Percentiles rank a stretch among this genome's conserved stretches.
phyloP scores from a whole-genome alignment of 2,329 filamentous ascomycete genomes.

The Cryphonectria nitschkei region DNA sequence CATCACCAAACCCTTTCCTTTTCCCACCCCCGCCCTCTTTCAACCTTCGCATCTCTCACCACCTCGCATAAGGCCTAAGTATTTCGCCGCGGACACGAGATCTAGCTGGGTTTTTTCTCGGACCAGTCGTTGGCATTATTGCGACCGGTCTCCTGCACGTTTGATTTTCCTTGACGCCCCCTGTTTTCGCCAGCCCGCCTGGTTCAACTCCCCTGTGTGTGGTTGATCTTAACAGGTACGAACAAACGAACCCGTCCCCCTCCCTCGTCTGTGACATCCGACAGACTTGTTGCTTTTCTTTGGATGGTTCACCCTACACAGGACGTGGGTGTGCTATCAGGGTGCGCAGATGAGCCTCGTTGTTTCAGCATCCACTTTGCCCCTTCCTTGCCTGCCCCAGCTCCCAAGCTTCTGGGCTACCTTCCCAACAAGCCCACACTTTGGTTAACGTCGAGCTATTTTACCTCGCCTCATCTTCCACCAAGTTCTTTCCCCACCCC shows the following conservation, averaged over 20 bases:
- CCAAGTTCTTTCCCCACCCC: neutral
- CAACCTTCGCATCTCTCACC: neutral
- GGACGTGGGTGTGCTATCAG: slow-evolving; percentile 17
- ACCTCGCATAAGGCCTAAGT: neutral
- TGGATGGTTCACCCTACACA: neutral
- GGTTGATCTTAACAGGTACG: slow-evolving; percentile 17
- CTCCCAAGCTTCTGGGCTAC: slow-evolving; percentile 9
- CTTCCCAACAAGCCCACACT: slow-evolving; percentile 7
- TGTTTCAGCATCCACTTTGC: slow-evolving; percentile 25
- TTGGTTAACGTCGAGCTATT: neutral
- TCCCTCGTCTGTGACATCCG: slow-evolving; percentile 14
- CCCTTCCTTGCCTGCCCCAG: slow-evolving; percentile 23
- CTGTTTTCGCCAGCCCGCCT: slow-evolving; percentile 16
- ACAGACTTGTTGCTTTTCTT: slow-evolving; percentile 16
- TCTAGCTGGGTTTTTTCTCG: neutral
- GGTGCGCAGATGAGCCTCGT: slow-evolving; percentile 13
- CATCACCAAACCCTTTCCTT: neutral
- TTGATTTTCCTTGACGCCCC: slow-evolving; percentile 13
- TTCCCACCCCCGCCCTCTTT: neutral
- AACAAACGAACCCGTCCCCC: slow-evolving; percentile 13
- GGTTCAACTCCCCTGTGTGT: neutral
- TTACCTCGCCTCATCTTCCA: neutral
- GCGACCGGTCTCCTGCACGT: neutral
- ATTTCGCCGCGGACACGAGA: neutral
- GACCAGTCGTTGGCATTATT: neutral